These are phyloP conservation scores for Fragaria ananassa DNA, from an alignment of 306 rosid genomes.

Conservation along the genomic window DNA sequence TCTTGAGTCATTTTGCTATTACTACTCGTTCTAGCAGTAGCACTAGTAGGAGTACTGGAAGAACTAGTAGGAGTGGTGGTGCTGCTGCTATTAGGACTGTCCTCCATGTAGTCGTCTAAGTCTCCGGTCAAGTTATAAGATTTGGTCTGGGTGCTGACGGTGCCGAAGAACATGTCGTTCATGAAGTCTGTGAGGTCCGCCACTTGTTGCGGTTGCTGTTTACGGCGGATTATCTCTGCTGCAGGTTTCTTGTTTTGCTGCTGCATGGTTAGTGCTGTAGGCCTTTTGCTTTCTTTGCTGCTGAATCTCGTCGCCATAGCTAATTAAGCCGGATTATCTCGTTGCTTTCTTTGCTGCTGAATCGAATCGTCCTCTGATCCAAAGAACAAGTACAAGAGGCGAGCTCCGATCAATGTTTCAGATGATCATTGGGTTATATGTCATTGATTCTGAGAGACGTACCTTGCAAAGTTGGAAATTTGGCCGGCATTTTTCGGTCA, in stretches of 20 bases:
- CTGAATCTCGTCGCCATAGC: constrained; percentile 17
- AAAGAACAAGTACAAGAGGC: not conserved
- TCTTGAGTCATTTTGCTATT: constrained; percentile 56
- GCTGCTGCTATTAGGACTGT: not conserved
- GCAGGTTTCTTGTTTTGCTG: not conserved
- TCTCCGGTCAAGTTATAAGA: constrained; percentile 53
- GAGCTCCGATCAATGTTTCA: not conserved
- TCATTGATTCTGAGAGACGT: not conserved
- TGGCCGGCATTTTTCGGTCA: constrained; percentile 36
- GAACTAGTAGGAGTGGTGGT: not conserved
- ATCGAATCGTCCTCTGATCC: not conserved
- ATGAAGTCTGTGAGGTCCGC: constrained; percentile 81
- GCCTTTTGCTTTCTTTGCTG: constrained; percentile 9
- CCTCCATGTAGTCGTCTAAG: not conserved
- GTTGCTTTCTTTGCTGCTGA: constrained; percentile 9
- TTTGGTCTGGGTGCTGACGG: constrained; percentile 26
- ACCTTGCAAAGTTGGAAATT: constrained; percentile 11
- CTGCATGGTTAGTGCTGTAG: not conserved
- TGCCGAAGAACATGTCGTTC: constrained; percentile 78
- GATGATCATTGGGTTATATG: constrained; percentile 4
- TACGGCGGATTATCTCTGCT: not conserved
- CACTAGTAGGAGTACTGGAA: constrained; percentile 11
- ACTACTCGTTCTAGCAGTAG: constrained; percentile 2
- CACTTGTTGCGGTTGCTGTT: constrained; percentile 18
- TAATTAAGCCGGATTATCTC: too few species aligned